phyloP scores from a whole-genome alignment of 192 early-diverging fungal genomes.

The Radiomyces spectabilis region DNA sequence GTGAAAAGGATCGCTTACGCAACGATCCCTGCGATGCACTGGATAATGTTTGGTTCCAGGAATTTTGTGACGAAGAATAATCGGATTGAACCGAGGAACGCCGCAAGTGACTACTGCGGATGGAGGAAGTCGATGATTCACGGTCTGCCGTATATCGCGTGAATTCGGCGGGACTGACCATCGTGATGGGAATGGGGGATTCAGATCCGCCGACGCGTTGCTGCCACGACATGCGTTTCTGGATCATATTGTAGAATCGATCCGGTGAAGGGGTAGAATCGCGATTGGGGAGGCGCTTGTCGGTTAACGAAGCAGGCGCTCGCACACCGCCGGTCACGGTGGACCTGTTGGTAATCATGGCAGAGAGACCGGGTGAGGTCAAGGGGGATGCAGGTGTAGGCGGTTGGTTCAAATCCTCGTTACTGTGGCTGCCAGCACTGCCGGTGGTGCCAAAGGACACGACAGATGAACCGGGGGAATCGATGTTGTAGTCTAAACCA shows the following conservation, averaged over 20 bases:
- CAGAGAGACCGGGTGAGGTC: too few species aligned
- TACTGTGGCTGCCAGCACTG: too few species aligned
- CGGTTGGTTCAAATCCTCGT: too few species aligned
- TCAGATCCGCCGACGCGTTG: slow-evolving; percentile 6
- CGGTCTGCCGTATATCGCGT: slow-evolving; percentile 17
- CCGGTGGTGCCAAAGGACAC: too few species aligned
- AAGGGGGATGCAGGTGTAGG: too few species aligned
- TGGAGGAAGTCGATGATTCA: slow-evolving; percentile 29
- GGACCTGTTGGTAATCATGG: too few species aligned
- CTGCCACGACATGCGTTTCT: slow-evolving; percentile 24
- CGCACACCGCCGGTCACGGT: too few species aligned
- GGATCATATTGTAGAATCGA: slow-evolving; percentile 26
- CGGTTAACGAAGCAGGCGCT: too few species aligned
- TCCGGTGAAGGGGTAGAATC: slow-evolving; percentile 25
- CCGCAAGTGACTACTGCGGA: slow-evolving; percentile 21
- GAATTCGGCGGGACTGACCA: slow-evolving; percentile 22
- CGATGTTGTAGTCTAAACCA: too few species aligned
- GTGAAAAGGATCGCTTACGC: slow-evolving; percentile 15
- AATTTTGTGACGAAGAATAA: slow-evolving; percentile 3
- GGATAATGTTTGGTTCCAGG: background rate
- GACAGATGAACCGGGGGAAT: too few species aligned
- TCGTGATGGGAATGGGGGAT: slow-evolving; percentile 16
- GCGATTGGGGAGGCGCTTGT: too few species aligned
- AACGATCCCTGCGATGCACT: slow-evolving; percentile 1
- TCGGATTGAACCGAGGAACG: slow-evolving; percentile 24